Evolutionary conservation across 345 rosid genomes (phyloP), one percentile per base, ranked within the genome.

Genomic region (Moringa oleifera): DNA sequence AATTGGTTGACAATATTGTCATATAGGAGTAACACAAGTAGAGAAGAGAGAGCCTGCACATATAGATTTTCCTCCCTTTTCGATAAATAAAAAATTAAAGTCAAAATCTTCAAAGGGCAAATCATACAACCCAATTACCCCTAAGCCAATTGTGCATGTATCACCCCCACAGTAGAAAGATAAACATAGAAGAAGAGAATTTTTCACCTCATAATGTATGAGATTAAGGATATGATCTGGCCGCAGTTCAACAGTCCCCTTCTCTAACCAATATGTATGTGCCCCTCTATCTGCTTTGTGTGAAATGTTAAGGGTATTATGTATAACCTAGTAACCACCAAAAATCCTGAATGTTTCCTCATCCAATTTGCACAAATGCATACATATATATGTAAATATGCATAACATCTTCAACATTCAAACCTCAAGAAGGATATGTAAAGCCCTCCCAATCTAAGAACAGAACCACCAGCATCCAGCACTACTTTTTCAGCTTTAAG

Each of bases 221-320:
- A 94, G 91, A 83, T 94, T 94, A 47, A 94, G 74, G 65, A 94
- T 80, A 79, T 86, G 95, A 81, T 88, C 99, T 0, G 99, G 97
- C 66, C 88, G 89, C 73, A 65, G 37, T 45, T 94, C 97, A 6
- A 75, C 36, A 20, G 82, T 85, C 52, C 83, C 95, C 75, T 86
- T 94, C 75, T 70, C 61, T 73, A 94, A 81, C 95, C 95, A 94
- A 72, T 85, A 94, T 31, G 58, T 49, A 80, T 94, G 99, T 11
- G 99, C 96, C 61, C 99, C 99, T 79, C 88, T 86, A 72, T 81
- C 89, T 65, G 72, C 85, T 80, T 84, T 90, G 99, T 94, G 68
- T 41, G 55, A 36, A 64, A 59, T 57, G 84, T 82, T 78, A 88
- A 76, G 95, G 79, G 33, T 58, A 65, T 37, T n/a, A 33, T n/a